A percentile compares a stretch with the other conserved stretches of the same genome.
These are phyloP conservation scores for Alternaria sp. DNA, from an alignment of 2,329 filamentous ascomycete genomes.

Conservation along the genomic window DNA sequence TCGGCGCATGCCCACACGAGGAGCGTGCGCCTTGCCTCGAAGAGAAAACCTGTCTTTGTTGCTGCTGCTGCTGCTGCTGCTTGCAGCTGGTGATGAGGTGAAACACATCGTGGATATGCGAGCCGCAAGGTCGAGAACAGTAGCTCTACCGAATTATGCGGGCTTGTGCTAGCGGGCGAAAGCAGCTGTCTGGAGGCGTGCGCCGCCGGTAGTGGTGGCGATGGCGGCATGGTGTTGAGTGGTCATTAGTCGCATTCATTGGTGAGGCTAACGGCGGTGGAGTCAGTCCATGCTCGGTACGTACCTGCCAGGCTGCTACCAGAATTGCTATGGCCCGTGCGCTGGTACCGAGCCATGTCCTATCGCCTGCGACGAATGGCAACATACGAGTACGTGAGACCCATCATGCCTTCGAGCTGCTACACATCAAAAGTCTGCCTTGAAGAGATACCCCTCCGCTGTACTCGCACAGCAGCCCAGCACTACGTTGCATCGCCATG, in stretches of 20 bases:
- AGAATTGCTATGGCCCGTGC: not conserved
- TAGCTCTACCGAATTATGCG: slow-evolving; percentile 28
- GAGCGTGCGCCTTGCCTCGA: slow-evolving; percentile 1
- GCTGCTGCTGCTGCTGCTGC: slow-evolving; percentile 2
- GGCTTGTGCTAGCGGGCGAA: slow-evolving; percentile 29
- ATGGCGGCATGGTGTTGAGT: slow-evolving; percentile 46
- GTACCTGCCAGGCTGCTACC: not conserved
- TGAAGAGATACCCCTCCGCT: not conserved
- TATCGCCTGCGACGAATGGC: not conserved
- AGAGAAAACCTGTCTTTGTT: not conserved
- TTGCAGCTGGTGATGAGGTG: slow-evolving; percentile 7
- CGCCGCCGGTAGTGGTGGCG: slow-evolving; percentile 35
- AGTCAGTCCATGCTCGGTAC: slow-evolving; percentile 1
- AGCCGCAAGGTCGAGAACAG: slow-evolving; percentile 17
- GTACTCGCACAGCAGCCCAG: slow-evolving; percentile 11
- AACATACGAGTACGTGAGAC: not conserved
- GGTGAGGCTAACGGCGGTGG: slow-evolving; percentile 1
- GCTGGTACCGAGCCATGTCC: not conserved
- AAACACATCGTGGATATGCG: slow-evolving; percentile 13
- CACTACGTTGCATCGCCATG: slow-evolving; percentile 10
- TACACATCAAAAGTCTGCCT: not conserved
- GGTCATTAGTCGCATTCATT: slow-evolving; percentile 23
- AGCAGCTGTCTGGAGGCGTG: slow-evolving; percentile 26
- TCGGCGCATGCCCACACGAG: slow-evolving; percentile 9
- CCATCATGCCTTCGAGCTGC: not conserved